Evolutionary conservation across 2,329 filamentous ascomycete species (phyloP), one percentile per base, ranked within the genome.

Genomic region (Epichloe hybrida): DNA sequence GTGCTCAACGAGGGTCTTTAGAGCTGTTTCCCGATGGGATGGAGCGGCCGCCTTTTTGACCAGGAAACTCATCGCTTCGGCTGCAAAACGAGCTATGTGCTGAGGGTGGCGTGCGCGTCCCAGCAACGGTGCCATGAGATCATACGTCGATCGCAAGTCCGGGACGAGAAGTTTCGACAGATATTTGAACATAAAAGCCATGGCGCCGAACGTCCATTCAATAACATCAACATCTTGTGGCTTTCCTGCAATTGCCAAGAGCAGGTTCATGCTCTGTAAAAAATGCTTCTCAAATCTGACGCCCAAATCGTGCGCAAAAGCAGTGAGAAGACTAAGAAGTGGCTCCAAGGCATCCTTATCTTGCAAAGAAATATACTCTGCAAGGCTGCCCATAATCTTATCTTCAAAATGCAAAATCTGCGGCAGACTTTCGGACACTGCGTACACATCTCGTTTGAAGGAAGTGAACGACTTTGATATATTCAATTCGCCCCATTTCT

Each of bases 171-270:
- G 76, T 56, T 88, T 83, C 2, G 89, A 94, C 5, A 98, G 78
- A 62, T 97, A 97, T 64, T 98, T 98, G 78, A 98, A 96, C 40
- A 97, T 74, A 74, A 94, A 98, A 44, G 93, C 89, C 51, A 98
- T 74, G 58, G 88, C 90, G 12, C 84, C 88, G 69, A 98, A 98
- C 48, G 88, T 91, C 90, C 91, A 97, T 69, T 98, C 93, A 48
- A 97, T 87, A n/a, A 94, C 89, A 55, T 90, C 87, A 27, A 87
- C 83, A 61, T 87, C 84, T 51, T 86, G 76, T 49, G 87, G 81
- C 59, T 81, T 85, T 50, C 83, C 83, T 11, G 89, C 90, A 56
- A 97, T 78, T 15, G 81, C 80, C 39, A 87, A 79, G 50, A 98
- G 81, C 50, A 94, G 72, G 50, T 74, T 77, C 52, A 98, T 79